A percentile compares a stretch with the other conserved stretches of the same genome.
phyloP scores from a whole-genome alignment of 306 rosid genomes.

The Elaeagnus macrophylla region DNA sequence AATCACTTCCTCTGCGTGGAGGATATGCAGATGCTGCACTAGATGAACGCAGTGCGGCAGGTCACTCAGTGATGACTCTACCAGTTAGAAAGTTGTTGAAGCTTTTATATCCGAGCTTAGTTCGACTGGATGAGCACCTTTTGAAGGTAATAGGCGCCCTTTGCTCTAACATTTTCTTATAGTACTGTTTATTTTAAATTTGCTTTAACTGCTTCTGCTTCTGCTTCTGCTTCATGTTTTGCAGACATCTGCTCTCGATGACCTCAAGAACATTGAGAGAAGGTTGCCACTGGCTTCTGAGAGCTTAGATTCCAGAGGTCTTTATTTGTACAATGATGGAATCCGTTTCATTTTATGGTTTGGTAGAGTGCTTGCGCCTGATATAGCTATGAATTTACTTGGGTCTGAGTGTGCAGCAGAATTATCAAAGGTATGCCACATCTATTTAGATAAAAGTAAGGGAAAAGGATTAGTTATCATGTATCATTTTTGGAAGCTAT shows the following conservation, averaged over 20 bases:
- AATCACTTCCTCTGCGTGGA: conserved; percentile 82
- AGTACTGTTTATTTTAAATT: conserved; percentile 5
- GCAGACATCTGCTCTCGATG: conserved; percentile 47
- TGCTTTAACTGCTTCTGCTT: conserved; percentile 21
- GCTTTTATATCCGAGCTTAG: conserved; percentile 75
- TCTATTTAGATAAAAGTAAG: conserved; percentile 3
- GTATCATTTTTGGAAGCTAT: no score
- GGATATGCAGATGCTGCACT: conserved; percentile 71
- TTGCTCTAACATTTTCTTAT: conserved; percentile 7
- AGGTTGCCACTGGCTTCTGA: conserved; percentile 71
- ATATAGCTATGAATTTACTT: conserved; percentile 78
- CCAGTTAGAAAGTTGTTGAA: conserved; percentile 76
- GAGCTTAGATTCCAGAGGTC: conserved; percentile 90
- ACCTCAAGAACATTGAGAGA: conserved; percentile 44
- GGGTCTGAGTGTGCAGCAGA: conserved; percentile 90
- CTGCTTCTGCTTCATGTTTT: conserved; percentile 25
- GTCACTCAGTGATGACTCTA: conserved; percentile 74
- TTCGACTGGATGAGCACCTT: conserved; percentile 74
- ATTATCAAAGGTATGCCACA: conserved; percentile 65
- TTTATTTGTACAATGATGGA: conserved; percentile 73
- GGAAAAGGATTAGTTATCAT: background rate
- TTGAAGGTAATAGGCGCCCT: conserved; percentile 42
- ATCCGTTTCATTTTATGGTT: conserved; percentile 80
- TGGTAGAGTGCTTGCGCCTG: conserved; percentile 88
- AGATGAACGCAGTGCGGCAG: conserved; percentile 89